Evolutionary conservation across 2,329 filamentous ascomycete genomes (phyloP), one percentile per base, ranked within the genome.

Genomic region (Alternaria alternata): DNA sequence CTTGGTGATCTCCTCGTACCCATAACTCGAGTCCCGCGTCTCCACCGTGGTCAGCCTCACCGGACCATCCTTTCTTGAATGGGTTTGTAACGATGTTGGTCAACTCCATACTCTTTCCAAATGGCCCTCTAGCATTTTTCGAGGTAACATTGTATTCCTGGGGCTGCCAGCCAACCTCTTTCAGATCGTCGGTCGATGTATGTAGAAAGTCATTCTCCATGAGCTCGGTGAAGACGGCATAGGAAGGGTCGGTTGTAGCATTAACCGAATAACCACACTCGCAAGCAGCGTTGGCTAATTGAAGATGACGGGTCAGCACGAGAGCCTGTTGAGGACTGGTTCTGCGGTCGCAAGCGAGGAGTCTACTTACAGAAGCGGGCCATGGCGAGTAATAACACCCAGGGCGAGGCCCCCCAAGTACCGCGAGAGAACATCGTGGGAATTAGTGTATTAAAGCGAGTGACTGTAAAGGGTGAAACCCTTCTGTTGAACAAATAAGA

Each of bases 141-240:
- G 83, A 80, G 7, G 86, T 84, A 52, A 90, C 83, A 69, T 89
- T 89, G 80, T 91, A 94, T 28, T 83, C 82, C 74, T 93, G 91
- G 14, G 85, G 82, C 26, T 80, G 74, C 91, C 91, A 94, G 64
- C 88, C 84, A 26, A 68, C 62, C 14, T 64, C 52, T 36, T 65
- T 69, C 3, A 84, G 80, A 66, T 87, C 81, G 5, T 79, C 70
- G 16, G 81, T 78, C 47, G 87, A 78, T 38, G 86, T 72, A 61
- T 86, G 86, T 3, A 88, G 79, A 72, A 94, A 94, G 78, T 94
- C 88, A 20, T 89, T 89, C 72, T 93, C 91, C 52, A 92, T 77
- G 11, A 88, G 73, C 61, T 93, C 88, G 3, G 89, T 92, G 74
- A 91, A 93, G 53, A 90, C 72, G 41, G 82, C 78, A 47, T 77